These are phyloP conservation scores for Hemerocallis citrina DNA, from an alignment of 106 monocot species.

Conservation along the genomic window DNA sequence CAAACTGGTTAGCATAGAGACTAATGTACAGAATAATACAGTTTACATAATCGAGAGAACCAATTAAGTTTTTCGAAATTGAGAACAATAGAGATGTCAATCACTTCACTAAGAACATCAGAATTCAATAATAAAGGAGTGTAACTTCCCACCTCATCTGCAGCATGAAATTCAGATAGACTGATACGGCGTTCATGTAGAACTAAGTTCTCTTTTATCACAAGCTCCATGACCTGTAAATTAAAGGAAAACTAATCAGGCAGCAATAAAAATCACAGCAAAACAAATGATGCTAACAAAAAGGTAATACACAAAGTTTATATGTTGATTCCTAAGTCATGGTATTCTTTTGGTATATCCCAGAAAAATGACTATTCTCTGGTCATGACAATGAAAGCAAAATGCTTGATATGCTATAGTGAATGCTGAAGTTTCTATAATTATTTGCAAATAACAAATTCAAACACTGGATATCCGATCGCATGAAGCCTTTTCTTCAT, in stretches of 20 bases:
- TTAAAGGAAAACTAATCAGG: neutral
- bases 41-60: neutral
- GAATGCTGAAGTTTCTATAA: too few relatives aligned
- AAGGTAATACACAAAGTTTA: too few relatives aligned
- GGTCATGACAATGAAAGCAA: too few relatives aligned
- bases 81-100: neutral
- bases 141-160: conserved; percentile 92
- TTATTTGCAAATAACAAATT: too few relatives aligned
- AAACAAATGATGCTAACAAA: neutral
- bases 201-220: conserved; percentile 63
- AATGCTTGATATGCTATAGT: too few relatives aligned
- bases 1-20: too few relatives aligned
- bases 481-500: too few relatives aligned
- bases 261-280: neutral
- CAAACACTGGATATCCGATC: too few relatives aligned
- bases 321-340: too few relatives aligned
- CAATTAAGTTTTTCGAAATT: neutral
- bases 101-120: neutral
- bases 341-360: too few relatives aligned
- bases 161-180: conserved; percentile 94
- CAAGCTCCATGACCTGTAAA: conserved; percentile 92
- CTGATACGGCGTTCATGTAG: conserved; percentile 79
- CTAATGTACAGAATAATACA: too few relatives aligned
- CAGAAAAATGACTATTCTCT: too few relatives aligned
- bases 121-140: neutral